These are phyloP conservation scores for Dothistroma septosporum DNA, from an alignment of 2,329 filamentous ascomycete genomes.

Conservation along the genomic window DNA sequence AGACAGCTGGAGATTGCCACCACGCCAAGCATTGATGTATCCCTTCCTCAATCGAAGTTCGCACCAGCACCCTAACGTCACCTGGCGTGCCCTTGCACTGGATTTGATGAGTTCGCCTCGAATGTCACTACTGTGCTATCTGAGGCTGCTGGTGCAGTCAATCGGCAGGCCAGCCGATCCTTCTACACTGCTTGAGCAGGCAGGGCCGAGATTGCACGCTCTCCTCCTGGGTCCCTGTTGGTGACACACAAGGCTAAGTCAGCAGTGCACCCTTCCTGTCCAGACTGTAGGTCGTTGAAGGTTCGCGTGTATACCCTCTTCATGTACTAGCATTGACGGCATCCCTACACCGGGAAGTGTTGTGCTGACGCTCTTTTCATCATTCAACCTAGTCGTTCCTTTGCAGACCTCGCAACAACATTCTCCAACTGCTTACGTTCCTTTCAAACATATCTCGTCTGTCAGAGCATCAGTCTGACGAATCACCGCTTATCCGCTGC, in stretches of 20 bases:
- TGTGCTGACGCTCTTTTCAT: conserved; percentile 18
- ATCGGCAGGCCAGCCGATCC: conserved; percentile 27
- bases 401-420: conserved; percentile 21
- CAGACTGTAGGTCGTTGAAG: conserved; percentile 12
- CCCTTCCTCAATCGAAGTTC: conserved; percentile 24
- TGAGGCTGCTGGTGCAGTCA: conserved; percentile 22
- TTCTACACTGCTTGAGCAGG: conserved; percentile 25
- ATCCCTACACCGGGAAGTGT: conserved; percentile 14
- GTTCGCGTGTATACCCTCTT: conserved; percentile 27
- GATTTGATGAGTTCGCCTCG: conserved; percentile 26
- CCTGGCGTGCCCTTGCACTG: conserved; percentile 29
- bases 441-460: conserved; percentile 28
- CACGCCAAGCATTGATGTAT: conserved; percentile 25
- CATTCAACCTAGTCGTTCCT: conserved; percentile 42
- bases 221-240: conserved; percentile 25
- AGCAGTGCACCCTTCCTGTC: conserved; percentile 27
- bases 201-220: conserved; percentile 32
- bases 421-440: conserved; percentile 41
- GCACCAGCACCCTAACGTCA: conserved; percentile 25
- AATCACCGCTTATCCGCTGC: conserved; percentile 23
- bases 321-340: conserved; percentile 23
- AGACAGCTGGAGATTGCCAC: conserved; percentile 29
- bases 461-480: conserved; percentile 24
- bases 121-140: conserved; percentile 19
- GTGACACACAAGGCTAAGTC: conserved; percentile 33